Evolutionary conservation across 129 eudicot species (phyloP).

Genomic region (Lonicera japonica): DNA sequence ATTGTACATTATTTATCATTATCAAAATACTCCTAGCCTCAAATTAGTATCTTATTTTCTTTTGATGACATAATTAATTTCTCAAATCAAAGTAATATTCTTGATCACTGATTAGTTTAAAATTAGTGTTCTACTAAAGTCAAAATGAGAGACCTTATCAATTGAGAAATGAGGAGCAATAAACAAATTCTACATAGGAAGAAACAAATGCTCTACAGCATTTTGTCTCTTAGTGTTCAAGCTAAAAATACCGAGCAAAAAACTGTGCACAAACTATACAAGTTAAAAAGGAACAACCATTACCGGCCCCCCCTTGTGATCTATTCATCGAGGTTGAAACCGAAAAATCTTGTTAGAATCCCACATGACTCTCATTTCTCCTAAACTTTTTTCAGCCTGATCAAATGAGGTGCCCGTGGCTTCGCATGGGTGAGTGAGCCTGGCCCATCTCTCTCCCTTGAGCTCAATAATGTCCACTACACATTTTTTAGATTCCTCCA

Average conservation of each 20-base stretch:
- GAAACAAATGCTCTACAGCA: no score
- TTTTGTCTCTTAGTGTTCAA: background rate
- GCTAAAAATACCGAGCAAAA: background rate
- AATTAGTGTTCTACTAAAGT: no score
- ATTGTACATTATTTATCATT: no score
- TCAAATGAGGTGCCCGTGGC: constrained; percentile 50
- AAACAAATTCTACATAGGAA: background rate
- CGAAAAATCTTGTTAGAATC: constrained; percentile 35
- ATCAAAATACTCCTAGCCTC: no score
- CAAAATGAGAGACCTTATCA: no score
- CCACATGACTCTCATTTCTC: constrained; percentile 67
- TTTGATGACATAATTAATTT: no score
- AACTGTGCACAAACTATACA: background rate
- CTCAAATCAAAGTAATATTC: no score
- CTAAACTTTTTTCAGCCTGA: constrained; percentile 38
- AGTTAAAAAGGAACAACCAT: background rate
- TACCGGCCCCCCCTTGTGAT: background rate
- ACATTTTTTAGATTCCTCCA: constrained; percentile 51
- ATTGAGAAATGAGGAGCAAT: no score
- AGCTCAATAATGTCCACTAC: constrained; percentile 72
- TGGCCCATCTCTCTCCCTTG: constrained; percentile 29
- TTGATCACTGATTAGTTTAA: no score
- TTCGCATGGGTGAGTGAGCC: constrained; percentile 51
- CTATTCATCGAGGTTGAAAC: constrained; percentile 30
- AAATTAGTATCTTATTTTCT: no score